Percentiles rank a stretch among this genome's conserved stretches.
phyloP scores from a whole-genome alignment of 2,329 filamentous ascomycete genomes.

The Pyricularia grisea region DNA sequence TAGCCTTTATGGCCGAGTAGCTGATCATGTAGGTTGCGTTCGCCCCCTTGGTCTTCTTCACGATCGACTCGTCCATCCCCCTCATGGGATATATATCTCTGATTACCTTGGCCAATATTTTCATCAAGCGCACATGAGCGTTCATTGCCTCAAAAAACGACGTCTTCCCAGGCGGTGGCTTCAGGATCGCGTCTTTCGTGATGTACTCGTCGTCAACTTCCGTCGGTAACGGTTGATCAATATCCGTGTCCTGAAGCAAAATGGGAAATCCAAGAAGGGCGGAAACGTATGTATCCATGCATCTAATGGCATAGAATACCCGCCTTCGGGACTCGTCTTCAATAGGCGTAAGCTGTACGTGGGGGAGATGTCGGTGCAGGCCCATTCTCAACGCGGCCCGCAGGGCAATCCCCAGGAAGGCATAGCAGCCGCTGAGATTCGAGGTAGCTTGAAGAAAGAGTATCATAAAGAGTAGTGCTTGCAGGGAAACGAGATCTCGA shows the following conservation, averaged over 20 bases:
- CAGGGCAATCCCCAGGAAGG: constrained; percentile 69
- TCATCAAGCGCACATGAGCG: constrained; percentile 54
- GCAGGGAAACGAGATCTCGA: constrained; percentile 63
- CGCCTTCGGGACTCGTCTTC: constrained; percentile 55
- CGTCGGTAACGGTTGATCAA: constrained; percentile 55
- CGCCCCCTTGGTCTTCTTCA: constrained; percentile 24
- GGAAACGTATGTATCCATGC: constrained; percentile 63
- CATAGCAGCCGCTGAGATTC: constrained; percentile 70
- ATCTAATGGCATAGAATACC: constrained; percentile 59
- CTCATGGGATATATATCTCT: constrained; percentile 59
- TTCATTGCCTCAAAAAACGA: constrained; percentile 58
- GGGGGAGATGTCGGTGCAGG: constrained; percentile 62
- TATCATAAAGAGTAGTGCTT: constrained; percentile 71
- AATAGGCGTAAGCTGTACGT: constrained; percentile 51
- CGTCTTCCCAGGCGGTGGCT: constrained; percentile 43
- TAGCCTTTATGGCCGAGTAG: constrained; percentile 52
- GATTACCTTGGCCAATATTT: constrained; percentile 54
- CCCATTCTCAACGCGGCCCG: constrained; percentile 70
- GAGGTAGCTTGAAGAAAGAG: constrained; percentile 73
- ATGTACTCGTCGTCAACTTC: constrained; percentile 62
- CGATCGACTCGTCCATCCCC: constrained; percentile 35
- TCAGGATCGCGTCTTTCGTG: constrained; percentile 44
- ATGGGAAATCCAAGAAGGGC: constrained; percentile 58
- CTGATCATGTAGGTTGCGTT: constrained; percentile 52
- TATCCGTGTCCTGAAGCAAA: constrained; percentile 52